phyloP scores from a whole-genome alignment of 2,329 filamentous ascomycete species.

The Penicillium sp. region DNA sequence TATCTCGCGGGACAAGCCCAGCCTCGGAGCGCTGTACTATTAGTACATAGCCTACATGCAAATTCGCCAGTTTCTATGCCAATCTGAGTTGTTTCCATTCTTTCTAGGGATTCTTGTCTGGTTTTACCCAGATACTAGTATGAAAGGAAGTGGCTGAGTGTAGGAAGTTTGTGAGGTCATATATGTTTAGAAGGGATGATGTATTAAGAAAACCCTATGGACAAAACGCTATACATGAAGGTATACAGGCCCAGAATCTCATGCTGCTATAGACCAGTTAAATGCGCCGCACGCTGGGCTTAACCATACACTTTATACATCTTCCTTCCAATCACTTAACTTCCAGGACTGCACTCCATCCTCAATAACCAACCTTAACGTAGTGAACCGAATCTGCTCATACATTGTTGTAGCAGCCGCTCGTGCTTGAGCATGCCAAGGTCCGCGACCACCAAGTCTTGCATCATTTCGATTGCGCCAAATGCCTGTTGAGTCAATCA shows the following conservation, averaged over 20 bases:
- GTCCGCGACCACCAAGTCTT: slow-evolving; percentile 58
- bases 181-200: not conserved
- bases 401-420: slow-evolving; percentile 48
- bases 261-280: not conserved
- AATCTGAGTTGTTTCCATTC: not conserved
- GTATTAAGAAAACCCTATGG: not conserved
- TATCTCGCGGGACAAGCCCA: not conserved
- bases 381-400: slow-evolving; percentile 66
- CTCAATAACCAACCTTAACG: slow-evolving; percentile 61
- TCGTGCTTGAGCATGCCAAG: slow-evolving; percentile 56
- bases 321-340: slow-evolving; percentile 56
- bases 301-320: not conserved
- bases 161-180: not conserved
- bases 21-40: not conserved
- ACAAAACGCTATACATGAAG: not conserved
- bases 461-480: slow-evolving; percentile 59
- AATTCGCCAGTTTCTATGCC: not conserved
- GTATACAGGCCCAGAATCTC: not conserved
- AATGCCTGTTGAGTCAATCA: slow-evolving; percentile 53
- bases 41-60: not conserved
- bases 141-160: not conserved
- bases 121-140: not conserved
- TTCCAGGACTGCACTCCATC: slow-evolving; percentile 65
- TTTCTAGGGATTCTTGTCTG: not conserved
- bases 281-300: not conserved